A percentile compares a stretch with the other conserved stretches of the same genome.
These are phyloP conservation scores for Cenococcum geophilum DNA, from an alignment of 495 filamentous ascomycete species.

Conservation along the genomic window DNA sequence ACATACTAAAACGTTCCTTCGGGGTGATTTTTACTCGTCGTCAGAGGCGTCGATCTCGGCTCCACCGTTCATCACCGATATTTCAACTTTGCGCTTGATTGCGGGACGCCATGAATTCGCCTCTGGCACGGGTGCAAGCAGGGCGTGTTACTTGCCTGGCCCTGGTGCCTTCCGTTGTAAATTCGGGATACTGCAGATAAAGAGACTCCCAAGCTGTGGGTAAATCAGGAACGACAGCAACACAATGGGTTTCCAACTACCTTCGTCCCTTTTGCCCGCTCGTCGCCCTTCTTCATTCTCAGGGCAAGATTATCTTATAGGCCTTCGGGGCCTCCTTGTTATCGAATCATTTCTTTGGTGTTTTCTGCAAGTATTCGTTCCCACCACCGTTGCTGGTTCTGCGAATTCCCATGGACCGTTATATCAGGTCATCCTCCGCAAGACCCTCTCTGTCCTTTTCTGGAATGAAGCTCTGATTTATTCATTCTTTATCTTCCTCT, in stretches of 20 bases:
- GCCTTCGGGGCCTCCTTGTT: constrained; percentile 36
- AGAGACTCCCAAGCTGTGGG: background rate
- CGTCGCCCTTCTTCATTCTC: constrained; percentile 3
- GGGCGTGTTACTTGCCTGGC: background rate
- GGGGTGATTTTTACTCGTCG: background rate
- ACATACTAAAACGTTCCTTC: background rate
- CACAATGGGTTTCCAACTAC: constrained; percentile 14
- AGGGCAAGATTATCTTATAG: constrained; percentile 35
- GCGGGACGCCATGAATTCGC: background rate
- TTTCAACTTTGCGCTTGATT: background rate
- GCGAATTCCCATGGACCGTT: constrained; percentile 26
- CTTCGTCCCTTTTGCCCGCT: constrained; percentile 9
- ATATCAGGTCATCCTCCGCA: constrained; percentile 35
- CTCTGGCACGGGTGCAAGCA: background rate
- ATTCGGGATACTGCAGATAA: background rate
- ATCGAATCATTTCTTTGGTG: constrained; percentile 39
- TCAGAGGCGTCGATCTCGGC: background rate
- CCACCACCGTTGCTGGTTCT: constrained; percentile 30
- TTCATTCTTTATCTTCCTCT: constrained; percentile 38
- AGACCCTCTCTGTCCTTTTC: constrained; percentile 36
- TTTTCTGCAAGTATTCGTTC: constrained; percentile 37
- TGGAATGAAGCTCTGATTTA: constrained; percentile 40
- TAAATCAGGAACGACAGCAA: background rate
- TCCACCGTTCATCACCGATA: background rate
- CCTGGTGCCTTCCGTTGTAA: background rate